These are phyloP conservation scores for Bruguiera parviflora DNA, from an alignment of 345 rosid species.

Conservation along the genomic window DNA sequence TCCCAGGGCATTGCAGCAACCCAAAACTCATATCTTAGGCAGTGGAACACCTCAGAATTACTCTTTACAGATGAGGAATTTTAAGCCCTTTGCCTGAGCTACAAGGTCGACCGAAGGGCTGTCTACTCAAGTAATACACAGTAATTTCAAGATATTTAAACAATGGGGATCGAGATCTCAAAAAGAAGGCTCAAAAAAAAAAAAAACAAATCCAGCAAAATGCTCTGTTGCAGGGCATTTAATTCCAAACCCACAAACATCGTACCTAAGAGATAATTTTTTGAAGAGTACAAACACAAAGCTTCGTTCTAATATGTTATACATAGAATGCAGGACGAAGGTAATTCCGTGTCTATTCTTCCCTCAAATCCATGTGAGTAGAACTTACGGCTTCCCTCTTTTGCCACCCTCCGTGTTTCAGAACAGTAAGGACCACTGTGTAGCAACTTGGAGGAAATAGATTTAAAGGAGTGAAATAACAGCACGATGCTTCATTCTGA, in stretches of 20 bases:
- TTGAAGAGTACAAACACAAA: constrained; percentile 32
- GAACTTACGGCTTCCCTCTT: constrained; percentile 44
- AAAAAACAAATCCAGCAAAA: not conserved
- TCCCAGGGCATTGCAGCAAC: constrained; percentile 18
- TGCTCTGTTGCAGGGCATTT: not conserved
- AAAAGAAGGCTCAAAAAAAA: not conserved
- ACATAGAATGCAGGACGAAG: constrained; percentile 30
- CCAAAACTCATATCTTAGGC: not conserved
- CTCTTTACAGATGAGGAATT: not conserved
- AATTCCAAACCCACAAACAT: not conserved
- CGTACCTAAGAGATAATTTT: not conserved
- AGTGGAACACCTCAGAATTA: constrained; percentile 9
- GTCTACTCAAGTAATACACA: too few species aligned
- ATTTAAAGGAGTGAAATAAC: constrained; percentile 1
- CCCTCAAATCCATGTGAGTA: constrained; percentile 30
- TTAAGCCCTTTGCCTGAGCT: not conserved
- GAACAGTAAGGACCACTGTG: constrained; percentile 10
- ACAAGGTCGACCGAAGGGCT: too few species aligned
- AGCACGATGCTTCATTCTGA: constrained; percentile 36
- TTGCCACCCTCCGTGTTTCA: constrained; percentile 27
- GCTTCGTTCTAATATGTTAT: constrained; percentile 19
- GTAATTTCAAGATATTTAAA: not conserved
- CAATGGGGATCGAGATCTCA: not conserved
- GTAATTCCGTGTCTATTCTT: constrained; percentile 20
- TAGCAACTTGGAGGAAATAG: not conserved